Evolutionary conservation across 371 early-diverging fungal genomes (phyloP).

Genomic region (Syncephalastrum monosporum): DNA sequence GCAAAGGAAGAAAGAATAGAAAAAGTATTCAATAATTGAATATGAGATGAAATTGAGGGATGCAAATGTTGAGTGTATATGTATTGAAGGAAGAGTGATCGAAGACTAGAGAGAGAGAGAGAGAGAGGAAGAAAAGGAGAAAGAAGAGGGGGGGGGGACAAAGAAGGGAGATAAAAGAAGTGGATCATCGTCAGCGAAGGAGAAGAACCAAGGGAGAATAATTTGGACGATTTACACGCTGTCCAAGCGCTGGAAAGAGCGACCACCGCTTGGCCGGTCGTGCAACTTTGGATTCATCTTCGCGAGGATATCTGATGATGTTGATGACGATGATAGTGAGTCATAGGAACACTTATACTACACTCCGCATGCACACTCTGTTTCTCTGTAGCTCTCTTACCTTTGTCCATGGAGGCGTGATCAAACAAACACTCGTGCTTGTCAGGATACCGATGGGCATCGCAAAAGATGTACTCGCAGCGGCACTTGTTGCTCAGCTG

Average conservation of each 20-base stretch:
- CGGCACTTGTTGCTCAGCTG: slow-evolving; percentile 81
- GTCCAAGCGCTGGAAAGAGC: slow-evolving; percentile 75
- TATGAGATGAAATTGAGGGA: too few species aligned
- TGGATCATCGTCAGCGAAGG: too few species aligned
- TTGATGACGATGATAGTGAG: too few species aligned
- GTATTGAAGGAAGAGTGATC: too few species aligned
- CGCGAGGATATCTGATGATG: slow-evolving; percentile 54
- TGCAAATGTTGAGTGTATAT: too few species aligned
- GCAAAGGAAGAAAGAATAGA: too few species aligned
- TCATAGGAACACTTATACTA: not conserved
- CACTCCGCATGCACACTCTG: not conserved
- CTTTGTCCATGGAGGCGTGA: slow-evolving; percentile 68
- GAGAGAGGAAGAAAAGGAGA: too few species aligned
- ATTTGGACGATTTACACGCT: slow-evolving; percentile 27
- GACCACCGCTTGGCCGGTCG: slow-evolving; percentile 74
- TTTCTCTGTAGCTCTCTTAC: slow-evolving; percentile 17
- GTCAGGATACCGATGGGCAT: slow-evolving; percentile 73
- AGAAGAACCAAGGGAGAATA: too few species aligned
- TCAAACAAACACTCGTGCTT: slow-evolving; percentile 82
- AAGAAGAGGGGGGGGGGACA: too few species aligned
- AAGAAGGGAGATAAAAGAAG: too few species aligned
- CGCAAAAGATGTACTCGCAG: slow-evolving; percentile 81
- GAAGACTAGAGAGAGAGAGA: too few species aligned
- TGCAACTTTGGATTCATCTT: slow-evolving; percentile 81
- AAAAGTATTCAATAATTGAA: too few species aligned